Conservation (phyloP, 192 early-diverging fungal species). For the Geranomyces michiganensis region DNA sequence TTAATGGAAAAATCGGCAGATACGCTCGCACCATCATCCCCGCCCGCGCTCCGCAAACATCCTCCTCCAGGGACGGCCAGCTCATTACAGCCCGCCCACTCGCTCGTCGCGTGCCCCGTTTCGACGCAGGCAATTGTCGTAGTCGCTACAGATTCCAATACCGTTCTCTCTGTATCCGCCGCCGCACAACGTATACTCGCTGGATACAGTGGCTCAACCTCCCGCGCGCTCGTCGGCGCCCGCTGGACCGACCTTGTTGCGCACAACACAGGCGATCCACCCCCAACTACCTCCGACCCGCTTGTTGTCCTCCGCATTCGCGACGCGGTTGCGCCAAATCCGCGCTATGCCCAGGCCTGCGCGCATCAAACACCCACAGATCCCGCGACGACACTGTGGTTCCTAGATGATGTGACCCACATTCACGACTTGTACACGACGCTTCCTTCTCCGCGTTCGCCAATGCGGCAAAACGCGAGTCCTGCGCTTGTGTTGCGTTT, state of each 20-base stretch:
- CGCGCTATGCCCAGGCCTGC: conserved; percentile 6
- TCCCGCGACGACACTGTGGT: conserved; percentile 10
- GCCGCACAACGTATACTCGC: neutral
- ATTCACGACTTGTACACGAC: conserved; percentile 16
- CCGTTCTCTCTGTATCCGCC: neutral
- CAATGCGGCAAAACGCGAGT: no score
- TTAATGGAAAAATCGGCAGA: no score
- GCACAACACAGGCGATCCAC: neutral
- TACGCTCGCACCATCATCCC: no score
- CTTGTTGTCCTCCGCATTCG: neutral
- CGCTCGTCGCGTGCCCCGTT: no score
- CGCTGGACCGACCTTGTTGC: neutral
- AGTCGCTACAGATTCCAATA: neutral
- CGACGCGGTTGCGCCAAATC: neutral
- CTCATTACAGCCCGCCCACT: no score
- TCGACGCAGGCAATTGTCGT: neutral
- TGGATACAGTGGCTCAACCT: neutral
- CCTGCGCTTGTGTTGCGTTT: conserved; percentile 28
- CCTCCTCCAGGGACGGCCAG: no score
- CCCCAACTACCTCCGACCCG: neutral
- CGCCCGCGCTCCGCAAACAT: no score
- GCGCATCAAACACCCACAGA: neutral
- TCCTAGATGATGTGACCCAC: conserved; percentile 28
- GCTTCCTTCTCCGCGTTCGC: neutral
- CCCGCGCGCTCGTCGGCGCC: neutral